phyloP scores from a whole-genome alignment of 1,139 yeast species.

The Magnusiomyces suaveolens region DNA sequence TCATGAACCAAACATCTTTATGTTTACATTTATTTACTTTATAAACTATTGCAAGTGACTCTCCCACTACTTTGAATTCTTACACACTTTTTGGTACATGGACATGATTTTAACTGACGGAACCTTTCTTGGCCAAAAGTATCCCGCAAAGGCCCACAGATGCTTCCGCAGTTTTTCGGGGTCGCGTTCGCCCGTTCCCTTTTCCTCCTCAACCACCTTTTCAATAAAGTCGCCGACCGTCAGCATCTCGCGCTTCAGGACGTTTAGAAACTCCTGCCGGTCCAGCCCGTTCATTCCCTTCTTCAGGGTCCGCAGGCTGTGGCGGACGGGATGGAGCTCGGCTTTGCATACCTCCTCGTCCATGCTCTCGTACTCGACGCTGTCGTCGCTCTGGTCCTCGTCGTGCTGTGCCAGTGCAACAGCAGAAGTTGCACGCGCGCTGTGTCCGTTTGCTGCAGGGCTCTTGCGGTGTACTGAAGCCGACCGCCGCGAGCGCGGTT shows the following conservation, averaged over 20 bases:
- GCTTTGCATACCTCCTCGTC: slow-evolving; percentile 64
- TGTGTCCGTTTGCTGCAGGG: neutral
- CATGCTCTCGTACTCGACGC: slow-evolving; percentile 68
- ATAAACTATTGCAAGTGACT: no score
- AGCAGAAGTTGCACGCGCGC: no score
- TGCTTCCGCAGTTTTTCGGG: slow-evolving; percentile 48
- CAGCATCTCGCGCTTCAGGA: slow-evolving; percentile 62
- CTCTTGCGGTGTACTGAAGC: neutral
- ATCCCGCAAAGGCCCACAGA: slow-evolving; percentile 83
- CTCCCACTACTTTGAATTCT: slow-evolving; percentile 1
- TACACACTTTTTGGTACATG: slow-evolving; percentile 59
- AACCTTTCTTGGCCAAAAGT: slow-evolving; percentile 89
- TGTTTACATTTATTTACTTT: no score
- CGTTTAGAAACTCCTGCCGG: slow-evolving; percentile 73
- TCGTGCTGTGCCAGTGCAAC: slow-evolving; percentile 1
- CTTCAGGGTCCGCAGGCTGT: slow-evolving; percentile 63
- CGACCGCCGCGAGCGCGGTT: neutral
- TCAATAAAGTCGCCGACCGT: slow-evolving; percentile 69
- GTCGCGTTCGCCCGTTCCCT: slow-evolving; percentile 22
- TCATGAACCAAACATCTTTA: no score
- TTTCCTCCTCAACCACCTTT: slow-evolving; percentile 22
- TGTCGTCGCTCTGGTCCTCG: slow-evolving; percentile 29
- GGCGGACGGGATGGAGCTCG: slow-evolving; percentile 60
- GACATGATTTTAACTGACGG: slow-evolving; percentile 62
- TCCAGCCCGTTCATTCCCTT: slow-evolving; percentile 75